Conservation (phyloP, 2,329 filamentous ascomycete genomes). For the Botryotinia narcissicola region DNA sequence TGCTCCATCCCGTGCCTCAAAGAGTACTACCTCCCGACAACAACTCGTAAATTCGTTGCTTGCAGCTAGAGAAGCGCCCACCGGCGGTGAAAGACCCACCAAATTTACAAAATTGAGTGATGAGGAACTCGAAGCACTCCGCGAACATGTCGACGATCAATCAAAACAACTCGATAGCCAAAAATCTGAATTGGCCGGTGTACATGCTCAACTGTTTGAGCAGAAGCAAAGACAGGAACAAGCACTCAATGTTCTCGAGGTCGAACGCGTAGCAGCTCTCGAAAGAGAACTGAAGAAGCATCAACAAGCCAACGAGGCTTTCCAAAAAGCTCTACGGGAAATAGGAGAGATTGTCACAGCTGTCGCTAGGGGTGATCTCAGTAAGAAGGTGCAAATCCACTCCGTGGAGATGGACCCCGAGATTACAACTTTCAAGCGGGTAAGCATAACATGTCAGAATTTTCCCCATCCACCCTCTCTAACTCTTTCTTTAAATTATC, state of each 20-base stretch:
- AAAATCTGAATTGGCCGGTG: conserved; percentile 78
- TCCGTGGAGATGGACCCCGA: conserved; percentile 96
- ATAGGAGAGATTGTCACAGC: conserved; percentile 97
- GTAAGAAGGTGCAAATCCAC: conserved; percentile 95
- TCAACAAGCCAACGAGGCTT: conserved; percentile 96
- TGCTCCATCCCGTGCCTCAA: conserved; percentile 38
- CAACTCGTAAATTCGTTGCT: conserved; percentile 41
- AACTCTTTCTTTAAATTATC: conserved; percentile 50
- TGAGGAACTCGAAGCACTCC: conserved; percentile 79
- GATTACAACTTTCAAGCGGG: conserved; percentile 96
- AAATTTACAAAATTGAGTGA: conserved; percentile 57
- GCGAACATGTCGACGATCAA: conserved; percentile 90
- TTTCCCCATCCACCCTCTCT: background rate
- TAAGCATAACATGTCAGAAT: conserved; percentile 40
- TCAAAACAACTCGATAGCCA: conserved; percentile 90
- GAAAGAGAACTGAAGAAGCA: conserved; percentile 96
- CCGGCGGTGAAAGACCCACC: conserved; percentile 33
- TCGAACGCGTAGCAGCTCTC: conserved; percentile 81
- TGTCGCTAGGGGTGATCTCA: conserved; percentile 90
- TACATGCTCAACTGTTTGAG: conserved; percentile 80
- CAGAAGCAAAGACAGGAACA: conserved; percentile 83
- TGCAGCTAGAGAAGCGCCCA: conserved; percentile 33
- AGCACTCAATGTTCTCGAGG: conserved; percentile 78
- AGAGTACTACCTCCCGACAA: conserved; percentile 39
- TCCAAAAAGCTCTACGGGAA: conserved; percentile 94